Evolutionary conservation across 495 filamentous ascomycete species (phyloP), one percentile per base, ranked within the genome.

Genomic region (Umbilicaria muhlenbergii): DNA sequence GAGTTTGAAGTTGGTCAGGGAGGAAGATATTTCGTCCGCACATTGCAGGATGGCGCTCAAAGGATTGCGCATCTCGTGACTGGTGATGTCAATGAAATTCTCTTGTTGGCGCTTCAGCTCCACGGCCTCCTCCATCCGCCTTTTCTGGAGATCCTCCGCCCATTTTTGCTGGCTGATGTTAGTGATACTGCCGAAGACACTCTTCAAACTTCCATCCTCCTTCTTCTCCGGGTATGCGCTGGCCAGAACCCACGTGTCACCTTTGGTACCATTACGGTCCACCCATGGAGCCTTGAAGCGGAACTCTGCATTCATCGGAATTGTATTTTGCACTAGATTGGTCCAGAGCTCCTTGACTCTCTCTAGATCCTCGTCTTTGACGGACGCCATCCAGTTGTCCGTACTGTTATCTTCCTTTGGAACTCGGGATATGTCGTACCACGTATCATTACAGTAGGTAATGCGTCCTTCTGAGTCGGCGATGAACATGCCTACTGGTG

Each of bases 71-170:
- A 91, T 84, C 53, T 93, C 85, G 51, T 93, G 85, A 48, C 80
- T 85, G 6, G 81, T 87, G 48, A 86, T 89, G 57, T 89, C 84
- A 52, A 91, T 88, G 58, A 89, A 92, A 46, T 86, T 86, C 53
- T 89, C 78, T 48, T 82, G 77, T 46, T 80, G 74, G 32, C 73
- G 62, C 54, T 83, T 81, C 35, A 72, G 68, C 46, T 77, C 75
- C 39, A 80, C 68, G 5, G 75, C 80, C 53, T 76, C 77, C 48
- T 73, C 65, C 28, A 77, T 75, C 49, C 74, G 67, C 41, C 76
- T 74, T 50, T 74, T 73, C 45, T 80, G 71, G 35, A 58, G 39
- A 38, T 64, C 18, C 41, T 71, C 67, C 1, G 66, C 63, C 46
- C 52, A 63, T 45, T 69, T 71, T 28, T 71, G 59, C 32, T 55